Evolutionary conservation across 2,329 filamentous ascomycete genomes (phyloP), one percentile per base, ranked within the genome.

Genomic region (Chalaropsis thielavioides): DNA sequence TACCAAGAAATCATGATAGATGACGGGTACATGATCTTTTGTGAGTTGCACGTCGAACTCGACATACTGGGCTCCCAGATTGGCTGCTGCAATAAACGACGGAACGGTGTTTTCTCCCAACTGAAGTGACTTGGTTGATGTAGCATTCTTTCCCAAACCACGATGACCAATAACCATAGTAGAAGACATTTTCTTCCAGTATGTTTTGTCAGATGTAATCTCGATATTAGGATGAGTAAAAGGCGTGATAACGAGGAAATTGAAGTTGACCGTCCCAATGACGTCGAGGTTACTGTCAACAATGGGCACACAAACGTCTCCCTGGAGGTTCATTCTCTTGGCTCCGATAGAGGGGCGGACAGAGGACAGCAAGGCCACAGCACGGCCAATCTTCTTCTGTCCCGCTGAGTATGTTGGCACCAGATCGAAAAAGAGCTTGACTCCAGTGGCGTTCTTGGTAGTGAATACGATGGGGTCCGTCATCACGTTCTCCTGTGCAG

Each of bases 1-100:
- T 73, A 99, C 94, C 15, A 97, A 80, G 72, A 99, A 99, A 74
- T 99, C 94, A 73, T 99, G 94, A 73, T 99, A 99, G 71, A 99
- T 96, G 69, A 99, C 92, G 0, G 94, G 94, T 1, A 99, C 91
- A 71, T 95, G 91, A 72, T 99, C 94, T 72, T 99, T 99, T n/a
- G 94, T 99, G 46, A 99, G 79, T 73, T 99, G 94, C 0, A 99
- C 94, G 73, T 99, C 94, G 71, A 88, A 86, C 70, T 87, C 84
- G 59, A 88, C 84, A 70, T 87, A 87, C 65, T 86, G 82, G 2
- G 84, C 94, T 8, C 94, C 94, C 62, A 99, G 76, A 69, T 96
- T 97, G 54, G 92, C 92, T 1, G 94, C 94, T 2, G 92, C 90
- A 71, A 97, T 96, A 75, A 99, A 99, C 0, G 94, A 97, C 65